Conservation (phyloP, 1,284 basidiomycete genomes). For the Microbotryomycetes sp. region DNA sequence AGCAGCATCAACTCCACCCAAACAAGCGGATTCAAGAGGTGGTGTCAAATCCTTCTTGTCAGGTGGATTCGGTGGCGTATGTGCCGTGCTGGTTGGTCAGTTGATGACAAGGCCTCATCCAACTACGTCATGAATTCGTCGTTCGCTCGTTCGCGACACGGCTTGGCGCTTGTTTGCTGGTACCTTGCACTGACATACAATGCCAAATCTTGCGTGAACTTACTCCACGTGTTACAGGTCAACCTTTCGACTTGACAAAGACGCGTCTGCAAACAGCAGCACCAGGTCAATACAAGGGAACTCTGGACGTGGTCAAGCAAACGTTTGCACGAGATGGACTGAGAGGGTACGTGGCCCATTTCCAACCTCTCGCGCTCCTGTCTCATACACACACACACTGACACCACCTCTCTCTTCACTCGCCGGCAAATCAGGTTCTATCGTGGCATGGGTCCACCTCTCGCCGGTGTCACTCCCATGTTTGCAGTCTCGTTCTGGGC, state of each 20-base stretch:
- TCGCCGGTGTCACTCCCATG: conserved; percentile 95
- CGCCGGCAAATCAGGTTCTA: conserved; percentile 68
- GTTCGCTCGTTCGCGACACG: background rate
- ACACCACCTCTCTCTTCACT: background rate
- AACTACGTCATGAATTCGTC: background rate
- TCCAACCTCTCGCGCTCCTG: background rate
- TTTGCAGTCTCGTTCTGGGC: conserved; percentile 99
- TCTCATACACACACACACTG: background rate
- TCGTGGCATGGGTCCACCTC: conserved; percentile 91
- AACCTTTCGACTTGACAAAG: conserved; percentile 97
- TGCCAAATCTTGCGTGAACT: background rate
- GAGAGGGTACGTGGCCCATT: conserved; percentile 57
- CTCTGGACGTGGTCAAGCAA: conserved; percentile 87
- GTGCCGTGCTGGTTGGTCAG: conserved; percentile 80
- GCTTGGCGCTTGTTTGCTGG: background rate
- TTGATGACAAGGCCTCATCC: conserved; percentile 34
- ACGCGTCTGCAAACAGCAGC: conserved; percentile 90
- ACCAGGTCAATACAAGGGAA: conserved; percentile 84
- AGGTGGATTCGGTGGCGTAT: conserved; percentile 84
- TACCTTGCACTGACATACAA: background rate
- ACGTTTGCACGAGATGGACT: conserved; percentile 82
- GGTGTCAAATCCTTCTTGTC: conserved; percentile 72
- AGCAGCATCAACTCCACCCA: background rate
- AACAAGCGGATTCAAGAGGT: background rate
- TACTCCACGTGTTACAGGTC: conserved; percentile 52